Conservation (phyloP, 306 rosid genomes). For the Vigna reflexopilosa region DNA sequence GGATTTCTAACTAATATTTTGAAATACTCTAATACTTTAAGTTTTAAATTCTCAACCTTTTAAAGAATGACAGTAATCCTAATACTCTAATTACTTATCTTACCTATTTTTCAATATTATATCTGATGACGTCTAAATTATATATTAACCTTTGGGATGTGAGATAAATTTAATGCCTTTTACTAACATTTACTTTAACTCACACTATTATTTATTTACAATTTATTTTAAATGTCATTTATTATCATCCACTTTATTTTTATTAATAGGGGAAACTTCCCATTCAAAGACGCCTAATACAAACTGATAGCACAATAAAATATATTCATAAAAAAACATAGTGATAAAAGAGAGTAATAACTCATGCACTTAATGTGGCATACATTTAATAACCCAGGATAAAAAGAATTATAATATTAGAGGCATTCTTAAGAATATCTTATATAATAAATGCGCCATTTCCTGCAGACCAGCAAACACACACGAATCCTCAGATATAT, state of each 20-base stretch:
- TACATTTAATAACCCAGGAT: slow-evolving; percentile 12
- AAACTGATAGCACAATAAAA: slow-evolving; percentile 6
- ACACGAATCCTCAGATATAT: neutral
- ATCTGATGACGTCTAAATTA: too few species aligned
- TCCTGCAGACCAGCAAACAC: neutral
- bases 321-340: neutral
- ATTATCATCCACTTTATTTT: neutral
- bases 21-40: too few species aligned
- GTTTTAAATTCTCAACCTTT: too few species aligned
- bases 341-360: slow-evolving; percentile 24
- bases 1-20: too few species aligned
- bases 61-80: too few species aligned
- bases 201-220: neutral
- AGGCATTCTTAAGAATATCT: slow-evolving; percentile 2
- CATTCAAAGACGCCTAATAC: neutral
- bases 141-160: too few species aligned
- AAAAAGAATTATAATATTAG: neutral
- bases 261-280: neutral
- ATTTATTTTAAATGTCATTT: slow-evolving; percentile 12
- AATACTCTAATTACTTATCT: too few species aligned
- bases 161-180: too few species aligned
- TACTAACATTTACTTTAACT: neutral
- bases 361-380: slow-evolving; percentile 13
- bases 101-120: too few species aligned
- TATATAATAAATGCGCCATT: neutral